These are phyloP conservation scores for Alternaria hordeiaustralica DNA, from an alignment of 2,329 filamentous ascomycete genomes.

Conservation along the genomic window DNA sequence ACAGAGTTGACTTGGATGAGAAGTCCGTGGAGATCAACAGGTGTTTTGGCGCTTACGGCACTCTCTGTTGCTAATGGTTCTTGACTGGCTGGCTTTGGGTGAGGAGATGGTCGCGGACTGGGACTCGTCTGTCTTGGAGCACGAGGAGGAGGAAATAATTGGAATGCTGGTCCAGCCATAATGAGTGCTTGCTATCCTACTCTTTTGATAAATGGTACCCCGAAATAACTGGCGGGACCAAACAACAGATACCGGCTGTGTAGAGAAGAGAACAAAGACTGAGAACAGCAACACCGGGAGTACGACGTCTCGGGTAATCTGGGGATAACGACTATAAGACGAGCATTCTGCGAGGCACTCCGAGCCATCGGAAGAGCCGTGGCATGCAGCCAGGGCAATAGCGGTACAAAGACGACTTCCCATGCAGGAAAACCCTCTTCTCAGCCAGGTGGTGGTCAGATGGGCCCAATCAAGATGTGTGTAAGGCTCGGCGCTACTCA, in stretches of 20 bases:
- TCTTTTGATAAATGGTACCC: slow-evolving; percentile 22
- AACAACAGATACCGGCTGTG: slow-evolving; percentile 16
- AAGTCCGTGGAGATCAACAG: slow-evolving; percentile 48
- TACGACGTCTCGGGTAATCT: slow-evolving; percentile 33
- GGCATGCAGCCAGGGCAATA: slow-evolving; percentile 32
- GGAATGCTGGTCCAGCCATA: slow-evolving; percentile 46
- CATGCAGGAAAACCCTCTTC: slow-evolving; percentile 41
- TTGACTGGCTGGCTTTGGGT: slow-evolving; percentile 37
- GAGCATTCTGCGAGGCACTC: slow-evolving; percentile 13
- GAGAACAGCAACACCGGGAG: slow-evolving; percentile 21
- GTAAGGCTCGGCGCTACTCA: slow-evolving; percentile 42
- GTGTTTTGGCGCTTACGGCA: slow-evolving; percentile 37
- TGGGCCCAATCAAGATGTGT: slow-evolving; percentile 40
- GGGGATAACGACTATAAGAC: slow-evolving; percentile 45
- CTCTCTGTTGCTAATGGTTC: slow-evolving; percentile 41
- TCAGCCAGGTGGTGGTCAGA: slow-evolving; percentile 31
- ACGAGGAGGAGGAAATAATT: slow-evolving; percentile 49
- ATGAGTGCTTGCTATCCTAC: slow-evolving; percentile 20
- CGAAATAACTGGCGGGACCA: slow-evolving; percentile 24
- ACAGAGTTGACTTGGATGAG: slow-evolving; percentile 49
- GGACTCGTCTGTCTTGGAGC: slow-evolving; percentile 44
- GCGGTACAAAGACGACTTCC: slow-evolving; percentile 41
- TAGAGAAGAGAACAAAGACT: slow-evolving; percentile 18
- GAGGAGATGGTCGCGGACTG: slow-evolving; percentile 30
- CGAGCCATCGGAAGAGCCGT: slow-evolving; percentile 18